These are phyloP conservation scores for Aureobasidium sp. DNA, from an alignment of 2,329 filamentous ascomycete species.

Conservation along the genomic window DNA sequence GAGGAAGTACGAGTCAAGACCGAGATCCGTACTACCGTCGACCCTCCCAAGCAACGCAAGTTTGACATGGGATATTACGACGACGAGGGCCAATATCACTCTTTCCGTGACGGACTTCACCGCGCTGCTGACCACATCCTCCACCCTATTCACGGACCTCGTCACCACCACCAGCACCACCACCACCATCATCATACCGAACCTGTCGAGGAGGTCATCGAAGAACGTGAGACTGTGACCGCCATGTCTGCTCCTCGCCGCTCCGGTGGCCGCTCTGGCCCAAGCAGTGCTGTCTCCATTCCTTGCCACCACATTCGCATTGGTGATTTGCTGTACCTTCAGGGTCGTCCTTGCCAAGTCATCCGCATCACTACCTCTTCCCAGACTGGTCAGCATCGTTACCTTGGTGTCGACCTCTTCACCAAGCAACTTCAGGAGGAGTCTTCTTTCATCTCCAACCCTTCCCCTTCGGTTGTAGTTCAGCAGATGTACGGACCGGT, in stretches of 20 bases:
- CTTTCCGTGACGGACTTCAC: conserved; percentile 64
- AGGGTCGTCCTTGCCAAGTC: conserved; percentile 98
- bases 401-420: conserved; percentile 99
- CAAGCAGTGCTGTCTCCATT: conserved; percentile 86
- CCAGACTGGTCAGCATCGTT: conserved; percentile 98
- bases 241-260: conserved; percentile 33
- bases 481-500: conserved; percentile 99
- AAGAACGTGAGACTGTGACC: conserved; percentile 42
- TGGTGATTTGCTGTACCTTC: conserved; percentile 96
- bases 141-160: conserved; percentile 53
- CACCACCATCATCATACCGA: conserved; percentile 29
- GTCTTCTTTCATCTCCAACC: conserved; percentile 96
- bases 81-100: conserved; percentile 70
- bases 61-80: conserved; percentile 74
- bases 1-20: conserved; percentile 45
- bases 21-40: conserved; percentile 45
- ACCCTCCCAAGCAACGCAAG: conserved; percentile 41
- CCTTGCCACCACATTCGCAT: conserved; percentile 99
- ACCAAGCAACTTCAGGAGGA: conserved; percentile 99
- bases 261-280: conserved; percentile 22
- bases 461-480: conserved; percentile 89
- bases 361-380: conserved; percentile 98
- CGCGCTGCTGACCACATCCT: conserved; percentile 58
- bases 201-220: conserved; percentile 37
- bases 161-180: conserved; percentile 45